Evolutionary conservation across 306 rosid species (phyloP).

Genomic region (Parietaria judaica): DNA sequence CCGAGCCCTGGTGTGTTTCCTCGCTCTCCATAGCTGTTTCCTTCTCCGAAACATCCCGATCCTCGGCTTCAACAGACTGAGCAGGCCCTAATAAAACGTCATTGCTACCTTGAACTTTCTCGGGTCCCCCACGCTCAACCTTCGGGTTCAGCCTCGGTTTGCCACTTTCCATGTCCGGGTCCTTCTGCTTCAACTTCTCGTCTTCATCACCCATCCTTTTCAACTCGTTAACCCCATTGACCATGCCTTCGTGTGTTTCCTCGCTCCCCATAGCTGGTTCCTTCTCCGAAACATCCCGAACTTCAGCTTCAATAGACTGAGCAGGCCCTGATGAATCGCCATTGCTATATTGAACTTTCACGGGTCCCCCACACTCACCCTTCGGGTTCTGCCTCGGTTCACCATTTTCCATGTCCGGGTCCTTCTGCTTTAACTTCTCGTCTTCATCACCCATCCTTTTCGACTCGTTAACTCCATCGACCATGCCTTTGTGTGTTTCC

Average conservation of each 20-base stretch:
- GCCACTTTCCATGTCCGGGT: not conserved
- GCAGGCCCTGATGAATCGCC: not conserved
- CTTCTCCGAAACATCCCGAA: not conserved
- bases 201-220: conserved; percentile 24
- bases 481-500: not conserved
- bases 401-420: conserved; percentile 9
- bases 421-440: not conserved
- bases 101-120: not conserved
- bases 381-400: conserved; percentile 18
- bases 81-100: not conserved
- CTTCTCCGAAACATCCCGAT: not conserved
- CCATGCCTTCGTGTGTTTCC: not conserved
- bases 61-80: not conserved
- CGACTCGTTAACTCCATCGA: not conserved
- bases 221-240: not conserved
- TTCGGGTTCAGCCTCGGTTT: conserved; percentile 15
- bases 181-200: not conserved
- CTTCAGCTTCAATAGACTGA: not conserved
- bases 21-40: not conserved
- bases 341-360: not conserved
- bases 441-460: not conserved
- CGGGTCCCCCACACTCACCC: conserved; percentile 25
- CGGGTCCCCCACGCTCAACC: conserved; percentile 25
- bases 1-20: not conserved
- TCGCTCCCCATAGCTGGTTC: not conserved